These are phyloP conservation scores for Heliocybe sulcata DNA, from an alignment of 1,284 basidiomycete species.

Conservation along the genomic window DNA sequence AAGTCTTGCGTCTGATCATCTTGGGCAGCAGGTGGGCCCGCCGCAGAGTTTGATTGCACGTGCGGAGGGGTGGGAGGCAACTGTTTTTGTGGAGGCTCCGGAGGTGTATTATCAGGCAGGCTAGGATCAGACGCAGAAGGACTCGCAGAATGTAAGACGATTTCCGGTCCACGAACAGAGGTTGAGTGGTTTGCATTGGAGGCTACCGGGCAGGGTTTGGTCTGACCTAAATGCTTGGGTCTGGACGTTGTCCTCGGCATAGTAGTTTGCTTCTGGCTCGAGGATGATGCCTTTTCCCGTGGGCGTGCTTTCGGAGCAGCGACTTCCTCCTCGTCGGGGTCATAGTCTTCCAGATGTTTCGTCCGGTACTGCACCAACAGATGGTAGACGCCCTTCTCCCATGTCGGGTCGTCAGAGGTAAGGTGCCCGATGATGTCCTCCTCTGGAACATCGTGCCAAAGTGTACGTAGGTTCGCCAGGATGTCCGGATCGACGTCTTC, in stretches of 20 bases:
- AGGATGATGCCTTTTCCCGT: background rate
- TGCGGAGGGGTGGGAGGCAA: background rate
- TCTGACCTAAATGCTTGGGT: background rate
- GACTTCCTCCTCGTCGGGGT: slow-evolving; percentile 48
- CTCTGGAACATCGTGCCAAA: slow-evolving; percentile 81
- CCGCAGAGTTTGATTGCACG: slow-evolving; percentile 13
- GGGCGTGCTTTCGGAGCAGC: slow-evolving; percentile 22
- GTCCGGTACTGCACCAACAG: slow-evolving; percentile 75
- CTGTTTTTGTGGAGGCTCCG: slow-evolving; percentile 18
- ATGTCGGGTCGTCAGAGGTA: slow-evolving; percentile 60
- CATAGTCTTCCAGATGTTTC: slow-evolving; percentile 61
- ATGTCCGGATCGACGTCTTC: slow-evolving; percentile 85
- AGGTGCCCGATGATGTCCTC: slow-evolving; percentile 67
- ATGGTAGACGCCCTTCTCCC: slow-evolving; percentile 93
- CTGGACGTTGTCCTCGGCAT: background rate
- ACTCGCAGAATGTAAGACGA: background rate
- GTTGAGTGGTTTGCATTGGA: background rate
- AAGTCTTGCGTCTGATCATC: slow-evolving; percentile 73
- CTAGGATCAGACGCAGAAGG: slow-evolving; percentile 7
- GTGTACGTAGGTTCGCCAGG: slow-evolving; percentile 82
- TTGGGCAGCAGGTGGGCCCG: slow-evolving; percentile 39
- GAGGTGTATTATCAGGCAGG: slow-evolving; percentile 3
- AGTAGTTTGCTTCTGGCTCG: background rate
- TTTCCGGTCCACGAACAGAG: background rate
- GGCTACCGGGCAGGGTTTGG: background rate